Evolutionary conservation across 2,329 filamentous ascomycete genomes (phyloP).

Genomic region (Colletotrichum gloeosporioides): DNA sequence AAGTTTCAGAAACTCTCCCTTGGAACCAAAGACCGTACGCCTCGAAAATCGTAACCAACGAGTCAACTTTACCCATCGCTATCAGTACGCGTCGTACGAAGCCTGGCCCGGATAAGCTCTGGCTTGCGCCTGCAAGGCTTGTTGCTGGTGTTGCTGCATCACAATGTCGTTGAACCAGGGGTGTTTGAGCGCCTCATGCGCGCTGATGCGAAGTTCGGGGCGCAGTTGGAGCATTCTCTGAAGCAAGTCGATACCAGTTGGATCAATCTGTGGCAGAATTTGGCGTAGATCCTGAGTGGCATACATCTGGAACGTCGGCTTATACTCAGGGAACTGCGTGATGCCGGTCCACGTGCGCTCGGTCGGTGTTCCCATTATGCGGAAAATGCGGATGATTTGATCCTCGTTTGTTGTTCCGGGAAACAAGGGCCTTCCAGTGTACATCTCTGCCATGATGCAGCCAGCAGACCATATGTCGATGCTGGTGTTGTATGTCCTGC

Average conservation of each 20-base stretch:
- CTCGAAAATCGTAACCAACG: not conserved
- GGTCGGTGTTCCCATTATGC: slow-evolving; percentile 96
- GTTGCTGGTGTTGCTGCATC: slow-evolving; percentile 58
- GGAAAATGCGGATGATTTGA: slow-evolving; percentile 95
- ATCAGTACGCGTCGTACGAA: slow-evolving; percentile 28
- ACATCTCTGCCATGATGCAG: slow-evolving; percentile 99
- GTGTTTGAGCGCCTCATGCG: slow-evolving; percentile 84
- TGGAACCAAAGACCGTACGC: not conserved
- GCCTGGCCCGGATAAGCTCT: slow-evolving; percentile 43
- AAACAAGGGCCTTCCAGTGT: slow-evolving; percentile 92
- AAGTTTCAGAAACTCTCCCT: not conserved
- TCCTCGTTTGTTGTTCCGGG: slow-evolving; percentile 98
- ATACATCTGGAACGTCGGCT: slow-evolving; percentile 92
- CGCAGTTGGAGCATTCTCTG: slow-evolving; percentile 91
- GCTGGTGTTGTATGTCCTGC: slow-evolving; percentile 97
- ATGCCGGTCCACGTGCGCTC: slow-evolving; percentile 97
- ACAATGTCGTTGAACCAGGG: slow-evolving; percentile 87
- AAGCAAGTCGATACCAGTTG: slow-evolving; percentile 83
- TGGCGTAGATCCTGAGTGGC: slow-evolving; percentile 87
- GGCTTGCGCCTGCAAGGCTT: slow-evolving; percentile 47
- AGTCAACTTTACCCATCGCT: not conserved
- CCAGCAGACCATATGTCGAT: slow-evolving; percentile 99
- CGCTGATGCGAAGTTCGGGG: slow-evolving; percentile 89
- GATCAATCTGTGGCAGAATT: slow-evolving; percentile 90
- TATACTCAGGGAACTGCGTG: slow-evolving; percentile 96